phyloP scores from a whole-genome alignment of 352 stramenopile species.

The Globisporangium acanthophoron region DNA sequence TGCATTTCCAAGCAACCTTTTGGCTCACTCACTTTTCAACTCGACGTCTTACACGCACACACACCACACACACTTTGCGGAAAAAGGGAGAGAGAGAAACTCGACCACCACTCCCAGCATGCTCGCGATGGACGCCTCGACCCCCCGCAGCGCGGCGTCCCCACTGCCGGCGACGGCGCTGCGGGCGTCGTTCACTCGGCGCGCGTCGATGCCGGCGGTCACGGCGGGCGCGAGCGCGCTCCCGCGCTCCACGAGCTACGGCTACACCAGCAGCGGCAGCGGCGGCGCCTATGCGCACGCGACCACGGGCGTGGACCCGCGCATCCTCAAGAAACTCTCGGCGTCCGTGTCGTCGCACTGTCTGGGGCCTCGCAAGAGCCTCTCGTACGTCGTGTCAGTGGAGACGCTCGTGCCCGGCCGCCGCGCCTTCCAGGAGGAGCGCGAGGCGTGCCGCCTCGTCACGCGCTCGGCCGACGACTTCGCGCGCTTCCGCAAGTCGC shows the following conservation, averaged over 20 bases:
- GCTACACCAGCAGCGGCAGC: neutral
- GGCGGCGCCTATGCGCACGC: slow-evolving; percentile 12
- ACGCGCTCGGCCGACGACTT: slow-evolving; percentile 79
- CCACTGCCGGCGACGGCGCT: slow-evolving; percentile 1
- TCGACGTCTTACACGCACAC: neutral
- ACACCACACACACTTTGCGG: neutral
- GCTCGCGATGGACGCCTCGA: slow-evolving; percentile 3
- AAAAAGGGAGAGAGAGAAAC: neutral
- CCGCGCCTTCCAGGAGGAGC: slow-evolving; percentile 50
- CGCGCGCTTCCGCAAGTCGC: slow-evolving; percentile 63
- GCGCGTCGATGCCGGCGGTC: slow-evolving; percentile 10
- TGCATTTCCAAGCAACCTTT: neutral
- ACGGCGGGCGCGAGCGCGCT: neutral
- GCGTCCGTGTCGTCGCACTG: slow-evolving; percentile 69
- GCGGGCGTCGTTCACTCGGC: slow-evolving; percentile 10
- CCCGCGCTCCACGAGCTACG: slow-evolving; percentile 5
- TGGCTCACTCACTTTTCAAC: neutral
- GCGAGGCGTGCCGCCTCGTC: slow-evolving; percentile 63
- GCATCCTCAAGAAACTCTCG: slow-evolving; percentile 77
- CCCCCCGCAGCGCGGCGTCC: slow-evolving; percentile 1
- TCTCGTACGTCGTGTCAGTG: slow-evolving; percentile 77
- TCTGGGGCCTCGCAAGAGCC: slow-evolving; percentile 59
- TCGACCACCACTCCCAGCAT: neutral
- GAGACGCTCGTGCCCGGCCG: slow-evolving; percentile 60
- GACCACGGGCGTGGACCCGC: slow-evolving; percentile 51